Evolutionary conservation across 1,284 basidiomycete genomes (phyloP).

Genomic region (Cryptococcus amylolentus): DNA sequence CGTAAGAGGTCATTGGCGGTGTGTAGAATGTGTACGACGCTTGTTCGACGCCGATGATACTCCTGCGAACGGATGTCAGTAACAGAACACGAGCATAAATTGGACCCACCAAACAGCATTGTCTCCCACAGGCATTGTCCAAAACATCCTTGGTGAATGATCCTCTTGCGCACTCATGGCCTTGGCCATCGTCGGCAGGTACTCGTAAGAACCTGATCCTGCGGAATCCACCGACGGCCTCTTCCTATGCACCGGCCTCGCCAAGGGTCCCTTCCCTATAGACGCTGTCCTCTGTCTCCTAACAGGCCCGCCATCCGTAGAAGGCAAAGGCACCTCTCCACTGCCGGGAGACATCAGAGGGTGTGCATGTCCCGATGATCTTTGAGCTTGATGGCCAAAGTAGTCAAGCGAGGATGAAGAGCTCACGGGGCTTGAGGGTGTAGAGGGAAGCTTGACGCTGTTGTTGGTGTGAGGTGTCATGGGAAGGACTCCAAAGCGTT

Average conservation of each 20-base stretch:
- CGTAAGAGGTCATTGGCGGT: slow-evolving; percentile 57
- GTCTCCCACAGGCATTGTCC: slow-evolving; percentile 43
- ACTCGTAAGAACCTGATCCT: slow-evolving; percentile 18
- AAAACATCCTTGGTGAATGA: slow-evolving; percentile 18
- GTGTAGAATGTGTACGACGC: slow-evolving; percentile 79
- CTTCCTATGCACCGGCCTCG: slow-evolving; percentile 35
- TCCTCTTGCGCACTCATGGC: slow-evolving; percentile 3
- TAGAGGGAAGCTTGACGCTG: slow-evolving; percentile 29
- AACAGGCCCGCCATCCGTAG: slow-evolving; percentile 42
- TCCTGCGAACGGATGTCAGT: slow-evolving; percentile 22
- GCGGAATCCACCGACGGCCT: slow-evolving; percentile 28
- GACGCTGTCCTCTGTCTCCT: slow-evolving; percentile 39
- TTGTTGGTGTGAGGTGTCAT: slow-evolving; percentile 46
- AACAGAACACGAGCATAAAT: not conserved
- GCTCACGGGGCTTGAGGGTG: slow-evolving; percentile 38
- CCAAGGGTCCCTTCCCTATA: slow-evolving; percentile 28
- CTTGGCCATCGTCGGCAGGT: slow-evolving; percentile 12
- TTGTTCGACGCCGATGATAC: slow-evolving; percentile 47
- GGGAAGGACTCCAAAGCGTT: slow-evolving; percentile 39
- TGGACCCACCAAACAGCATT: slow-evolving; percentile 34
- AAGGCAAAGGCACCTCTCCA: slow-evolving; percentile 28
- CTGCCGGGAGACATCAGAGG: slow-evolving; percentile 33
- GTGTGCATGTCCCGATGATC: slow-evolving; percentile 31
- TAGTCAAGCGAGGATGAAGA: slow-evolving; percentile 39
- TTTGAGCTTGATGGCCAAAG: slow-evolving; percentile 38